These are phyloP conservation scores for Dorcoceras hygrometricum DNA, from an alignment of 257 asterid species.

Conservation along the genomic window DNA sequence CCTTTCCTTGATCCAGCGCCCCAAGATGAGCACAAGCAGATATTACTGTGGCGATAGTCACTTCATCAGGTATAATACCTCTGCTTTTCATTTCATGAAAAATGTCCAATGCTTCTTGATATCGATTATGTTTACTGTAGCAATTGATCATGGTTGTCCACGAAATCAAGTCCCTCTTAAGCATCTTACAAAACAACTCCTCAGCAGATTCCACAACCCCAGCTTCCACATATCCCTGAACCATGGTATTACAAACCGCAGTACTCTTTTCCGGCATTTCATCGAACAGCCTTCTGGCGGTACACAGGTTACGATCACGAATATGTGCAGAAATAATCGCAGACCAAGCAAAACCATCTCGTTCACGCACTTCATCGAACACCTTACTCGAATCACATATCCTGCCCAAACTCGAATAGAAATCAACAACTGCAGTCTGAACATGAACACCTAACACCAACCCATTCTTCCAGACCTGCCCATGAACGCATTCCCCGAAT, in stretches of 20 bases:
- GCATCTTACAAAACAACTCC: conserved; percentile 47
- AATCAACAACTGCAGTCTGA: conserved; percentile 63
- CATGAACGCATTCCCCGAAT: conserved; percentile 55
- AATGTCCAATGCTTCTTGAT: conserved; percentile 49
- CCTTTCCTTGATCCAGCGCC: conserved; percentile 59
- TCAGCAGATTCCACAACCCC: conserved; percentile 72
- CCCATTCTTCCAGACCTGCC: conserved; percentile 55
- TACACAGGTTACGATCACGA: conserved; percentile 48
- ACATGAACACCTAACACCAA: conserved; percentile 46
- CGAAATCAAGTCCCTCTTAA: conserved; percentile 60
- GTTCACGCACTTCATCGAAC: conserved; percentile 67
- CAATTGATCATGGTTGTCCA: conserved; percentile 94
- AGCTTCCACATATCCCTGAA: conserved; percentile 59
- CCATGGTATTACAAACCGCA: conserved; percentile 65
- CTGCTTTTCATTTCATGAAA: conserved; percentile 55
- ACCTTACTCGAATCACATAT: conserved; percentile 40
- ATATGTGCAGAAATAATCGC: conserved; percentile 55
- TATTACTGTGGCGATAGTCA: conserved; percentile 70
- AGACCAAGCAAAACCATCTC: conserved; percentile 66
- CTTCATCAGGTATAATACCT: conserved; percentile 63
- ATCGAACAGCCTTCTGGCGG: conserved; percentile 56
- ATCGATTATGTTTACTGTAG: conserved; percentile 47
- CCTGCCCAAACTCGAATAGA: conserved; percentile 54
- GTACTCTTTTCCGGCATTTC: conserved; percentile 56
- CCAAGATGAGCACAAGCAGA: conserved; percentile 94